These are phyloP conservation scores for Saprolegnia parasitica DNA, from an alignment of 352 stramenopile genomes.

Conservation along the genomic window DNA sequence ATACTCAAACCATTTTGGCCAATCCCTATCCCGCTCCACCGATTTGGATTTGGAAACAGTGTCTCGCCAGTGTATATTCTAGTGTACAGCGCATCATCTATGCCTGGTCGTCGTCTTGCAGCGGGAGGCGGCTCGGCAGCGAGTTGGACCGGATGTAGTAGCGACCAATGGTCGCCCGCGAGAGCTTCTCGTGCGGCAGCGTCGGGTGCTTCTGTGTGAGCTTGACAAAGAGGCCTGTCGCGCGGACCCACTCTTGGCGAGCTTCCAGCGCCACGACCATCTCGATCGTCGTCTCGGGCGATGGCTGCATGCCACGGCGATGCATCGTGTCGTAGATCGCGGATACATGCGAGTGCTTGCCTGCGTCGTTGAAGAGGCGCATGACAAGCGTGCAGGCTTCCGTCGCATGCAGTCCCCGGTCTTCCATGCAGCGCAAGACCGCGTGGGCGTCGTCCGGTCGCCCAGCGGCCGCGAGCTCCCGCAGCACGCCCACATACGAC, in stretches of 20 bases:
- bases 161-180: slow-evolving; percentile 11
- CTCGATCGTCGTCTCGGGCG: slow-evolving; percentile 6
- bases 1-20: slow-evolving; percentile 6
- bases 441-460: slow-evolving; percentile 5
- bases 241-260: slow-evolving; percentile 5
- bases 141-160: slow-evolving; percentile 22
- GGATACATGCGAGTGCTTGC: background rate
- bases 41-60: too few relatives aligned
- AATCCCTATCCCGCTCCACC: background rate
- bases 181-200: slow-evolving; percentile 6
- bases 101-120: background rate
- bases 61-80: background rate
- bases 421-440: background rate
- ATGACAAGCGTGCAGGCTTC: slow-evolving; percentile 23
- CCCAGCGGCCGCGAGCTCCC: background rate
- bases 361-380: slow-evolving; percentile 12
- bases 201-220: background rate
- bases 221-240: slow-evolving; percentile 8
- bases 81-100: background rate
- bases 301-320: background rate
- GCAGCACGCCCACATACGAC: background rate
- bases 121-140: background rate
- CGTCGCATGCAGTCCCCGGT: background rate
- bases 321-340: slow-evolving; percentile 15
- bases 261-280: slow-evolving; percentile 20